A percentile compares a stretch with the other conserved stretches of the same genome.
Conservation (phyloP, 257 asterid species). For the Penstemon eatonii region DNA sequence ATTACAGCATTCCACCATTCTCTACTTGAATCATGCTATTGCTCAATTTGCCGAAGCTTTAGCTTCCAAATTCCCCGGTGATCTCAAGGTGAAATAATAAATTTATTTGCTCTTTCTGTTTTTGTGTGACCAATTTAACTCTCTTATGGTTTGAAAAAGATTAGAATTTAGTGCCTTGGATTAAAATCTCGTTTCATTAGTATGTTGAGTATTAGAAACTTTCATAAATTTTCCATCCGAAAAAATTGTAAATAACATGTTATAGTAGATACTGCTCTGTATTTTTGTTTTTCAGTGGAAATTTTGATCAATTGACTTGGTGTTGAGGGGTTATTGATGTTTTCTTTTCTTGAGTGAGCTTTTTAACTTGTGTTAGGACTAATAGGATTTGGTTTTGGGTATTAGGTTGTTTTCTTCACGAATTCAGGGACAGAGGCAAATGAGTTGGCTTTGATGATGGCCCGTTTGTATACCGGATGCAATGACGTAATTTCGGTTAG, state of each 20-base stretch:
- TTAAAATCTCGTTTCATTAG: no score
- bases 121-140: no score
- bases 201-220: no score
- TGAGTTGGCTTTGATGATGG: slow-evolving; percentile 88
- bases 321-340: no score
- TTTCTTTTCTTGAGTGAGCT: background rate
- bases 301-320: background rate
- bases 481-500: slow-evolving; percentile 80
- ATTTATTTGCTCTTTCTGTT: no score
- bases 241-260: no score
- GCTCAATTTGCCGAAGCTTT: slow-evolving; percentile 90
- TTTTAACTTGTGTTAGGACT: background rate
- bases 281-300: background rate
- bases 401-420: slow-evolving; percentile 84
- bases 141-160: no score
- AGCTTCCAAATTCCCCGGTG: slow-evolving; percentile 72
- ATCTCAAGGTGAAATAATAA: slow-evolving; percentile 66
- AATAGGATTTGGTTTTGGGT: background rate
- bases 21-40: slow-evolving; percentile 76
- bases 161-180: no score
- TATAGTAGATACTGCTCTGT: no score
- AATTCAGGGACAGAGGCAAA: slow-evolving; percentile 98
- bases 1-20: slow-evolving; percentile 82
- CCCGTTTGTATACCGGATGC: slow-evolving; percentile 66
- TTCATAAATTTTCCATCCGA: no score